These are phyloP conservation scores for Pilatotrama ljubarskyi DNA, from an alignment of 768 basidiomycete genomes.

Conservation along the genomic window DNA sequence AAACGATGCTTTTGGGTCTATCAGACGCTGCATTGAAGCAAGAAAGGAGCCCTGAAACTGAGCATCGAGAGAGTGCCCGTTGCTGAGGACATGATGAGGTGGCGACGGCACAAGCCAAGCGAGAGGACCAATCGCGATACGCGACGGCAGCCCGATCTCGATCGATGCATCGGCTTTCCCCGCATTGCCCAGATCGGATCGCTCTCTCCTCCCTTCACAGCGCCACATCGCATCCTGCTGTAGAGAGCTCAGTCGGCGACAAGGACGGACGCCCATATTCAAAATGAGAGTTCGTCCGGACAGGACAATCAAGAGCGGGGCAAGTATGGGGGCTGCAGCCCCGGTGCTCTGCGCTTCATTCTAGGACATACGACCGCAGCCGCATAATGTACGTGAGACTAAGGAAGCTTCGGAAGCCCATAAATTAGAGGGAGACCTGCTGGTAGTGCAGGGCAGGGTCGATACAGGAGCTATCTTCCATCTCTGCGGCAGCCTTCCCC, in stretches of 20 bases:
- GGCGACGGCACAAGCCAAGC: constrained; percentile 5
- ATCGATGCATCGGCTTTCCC: constrained; percentile 19
- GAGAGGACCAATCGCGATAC: constrained; percentile 12
- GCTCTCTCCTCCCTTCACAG: constrained; percentile 4
- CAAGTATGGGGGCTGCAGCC: too few species aligned
- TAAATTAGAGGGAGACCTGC: background rate
- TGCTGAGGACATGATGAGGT: background rate
- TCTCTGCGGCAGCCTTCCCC: background rate
- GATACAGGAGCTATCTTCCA: background rate
- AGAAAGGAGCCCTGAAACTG: too few species aligned
- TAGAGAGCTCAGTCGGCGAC: background rate
- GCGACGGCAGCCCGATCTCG: constrained; percentile 10
- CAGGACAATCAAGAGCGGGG: background rate
- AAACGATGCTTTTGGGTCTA: too few species aligned
- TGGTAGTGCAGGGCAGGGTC: background rate
- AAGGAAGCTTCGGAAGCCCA: background rate
- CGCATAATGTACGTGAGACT: constrained; percentile 7
- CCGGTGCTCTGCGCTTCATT: background rate
- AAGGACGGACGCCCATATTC: constrained; percentile 1
- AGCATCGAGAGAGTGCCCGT: too few species aligned
- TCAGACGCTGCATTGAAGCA: too few species aligned
- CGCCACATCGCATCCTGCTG: constrained; percentile 3
- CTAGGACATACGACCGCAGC: background rate
- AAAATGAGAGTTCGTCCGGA: too few species aligned
- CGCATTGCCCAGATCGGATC: constrained; percentile 17